Base-by-base conservation (phyloP, 257 asterid species). In the Cruciata laevipes region DNA sequence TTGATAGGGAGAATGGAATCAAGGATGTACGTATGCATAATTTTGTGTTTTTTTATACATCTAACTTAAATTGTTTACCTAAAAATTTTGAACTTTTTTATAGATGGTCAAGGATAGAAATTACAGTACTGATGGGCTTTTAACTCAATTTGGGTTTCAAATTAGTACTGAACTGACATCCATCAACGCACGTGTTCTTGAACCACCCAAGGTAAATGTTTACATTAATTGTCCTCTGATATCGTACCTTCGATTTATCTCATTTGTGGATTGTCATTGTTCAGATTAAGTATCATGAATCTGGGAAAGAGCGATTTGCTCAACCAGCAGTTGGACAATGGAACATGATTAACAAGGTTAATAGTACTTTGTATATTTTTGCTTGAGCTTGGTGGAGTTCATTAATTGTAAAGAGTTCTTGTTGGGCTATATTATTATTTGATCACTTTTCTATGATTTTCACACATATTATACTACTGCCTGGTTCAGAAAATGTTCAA, bases 331-430 rank as follows among this genome's bases (percentile, higher is more conserved):
- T 87, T 13, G 98, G 98, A 0, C 89, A 82, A 5, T 92, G 98
- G 98, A 89, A 87, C 56, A 89, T 92, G 97, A 89, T 84, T 0
- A 72, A 86, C 20, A 85, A 80, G 94, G 98, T 92, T 56, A 55
- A 40, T 30, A 38, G 9, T 11, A 24, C 21, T 25, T 42, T 2
- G 42, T 23, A 23, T 21, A 6, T 47, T 3, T 10, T 31, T 25
- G 25, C 25, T 17, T 61, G 49, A 31, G 66, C 64, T 14, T 40
- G 24, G 63, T 32, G 16, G 27, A 23, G 31, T 61, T 65, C 9
- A 37, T 42, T 1, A 32, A 14, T 4, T 10, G 40, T 24, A 32
- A 42, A 42, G 38, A 25, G 69, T 58, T 25, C 44, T 38, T 47
- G 63, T 16, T 31, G 4, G 7, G 6, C 33, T 18, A 21, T 35